A percentile compares a stretch with the other conserved stretches of the same genome.
These are phyloP conservation scores for Penstemon davidsonii DNA, from an alignment of 257 asterid genomes.

Conservation along the genomic window DNA sequence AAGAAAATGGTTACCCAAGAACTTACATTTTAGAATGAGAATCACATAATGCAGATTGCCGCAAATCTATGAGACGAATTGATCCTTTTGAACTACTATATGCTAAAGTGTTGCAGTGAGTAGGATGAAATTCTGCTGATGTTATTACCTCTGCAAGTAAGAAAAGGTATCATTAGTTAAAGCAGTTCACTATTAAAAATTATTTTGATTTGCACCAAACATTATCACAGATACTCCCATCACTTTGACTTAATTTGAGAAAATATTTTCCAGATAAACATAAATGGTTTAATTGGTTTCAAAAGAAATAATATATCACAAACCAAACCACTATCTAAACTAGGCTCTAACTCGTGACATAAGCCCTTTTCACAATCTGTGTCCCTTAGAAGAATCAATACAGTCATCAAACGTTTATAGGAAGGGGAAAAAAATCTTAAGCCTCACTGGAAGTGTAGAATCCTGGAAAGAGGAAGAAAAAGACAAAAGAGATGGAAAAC, in stretches of 20 bases:
- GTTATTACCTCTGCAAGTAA: conserved; percentile 81
- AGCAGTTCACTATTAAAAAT: conserved; percentile 9
- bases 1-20: conserved; percentile 15
- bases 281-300: conserved; percentile 15
- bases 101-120: conserved; percentile 83
- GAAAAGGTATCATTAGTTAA: conserved; percentile 28
- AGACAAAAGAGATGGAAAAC: neutral
- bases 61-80: conserved; percentile 82
- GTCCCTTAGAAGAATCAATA: conserved; percentile 1
- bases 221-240: neutral
- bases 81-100: conserved; percentile 93
- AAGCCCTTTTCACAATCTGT: conserved; percentile 1
- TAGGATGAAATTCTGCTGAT: conserved; percentile 90
- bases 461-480: conserved; percentile 18
- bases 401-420: conserved; percentile 11
- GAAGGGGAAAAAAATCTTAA: neutral
- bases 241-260: neutral
- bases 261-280: conserved; percentile 8
- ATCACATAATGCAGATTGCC: conserved; percentile 89
- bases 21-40: conserved; percentile 83
- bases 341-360: conserved; percentile 12
- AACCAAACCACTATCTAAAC: neutral
- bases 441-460: neutral
- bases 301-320: conserved; percentile 6
- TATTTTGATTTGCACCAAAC: too few relatives aligned